Base-by-base conservation (phyloP, 805 yeast species). In the Starmerella ratchasimensis region DNA sequence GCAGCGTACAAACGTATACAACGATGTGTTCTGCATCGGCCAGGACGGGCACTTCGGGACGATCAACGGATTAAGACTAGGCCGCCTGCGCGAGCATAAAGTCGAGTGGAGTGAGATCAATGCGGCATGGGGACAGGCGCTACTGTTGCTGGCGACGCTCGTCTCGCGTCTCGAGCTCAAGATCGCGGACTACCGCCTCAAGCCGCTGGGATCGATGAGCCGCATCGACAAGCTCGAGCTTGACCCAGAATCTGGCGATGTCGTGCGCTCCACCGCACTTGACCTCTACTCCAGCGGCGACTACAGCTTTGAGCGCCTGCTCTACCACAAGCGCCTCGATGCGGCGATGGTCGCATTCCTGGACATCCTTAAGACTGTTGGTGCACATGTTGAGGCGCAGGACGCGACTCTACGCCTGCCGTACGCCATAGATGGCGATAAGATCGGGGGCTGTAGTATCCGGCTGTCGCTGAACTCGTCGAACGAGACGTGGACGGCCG, bases 101-200 rank as follows among this genome's bases (percentile, higher is more conserved):
- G 80, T 86, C 0, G 78, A 93, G 2, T 83, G 94, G 93, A 72
- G 81, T 38, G 97, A 86, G 50, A 76, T 83, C 30, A 86, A 84
- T 53, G 90, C 93, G 2, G 95, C 93, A 0, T 59, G 86, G 49
- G 97, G 97, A 0, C 94, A 86, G 47, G 61, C 86, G 2, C 69
- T 81, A 2, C 59, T 83, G 10, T 57, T 88, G 15, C 54, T 86
- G 22, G 67, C 76, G 0, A 80, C 88, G 1, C 65, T 84, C 3
- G 58, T 71, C 1, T 61, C 71, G 10, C 64, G 76, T 31, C 62
- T 83, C 22, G 64, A 70, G 7, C 55, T 82, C 19, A 64, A 65
- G 23, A 53, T 81, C 7, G 60, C 62, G 0, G 71, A 72, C 3
- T 86, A 80, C 55, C 69, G 69, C 42, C 57, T 86, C 14, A 68